Conservation (phyloP, 2,329 filamentous ascomycete species). For the Fusarium papillatum region DNA sequence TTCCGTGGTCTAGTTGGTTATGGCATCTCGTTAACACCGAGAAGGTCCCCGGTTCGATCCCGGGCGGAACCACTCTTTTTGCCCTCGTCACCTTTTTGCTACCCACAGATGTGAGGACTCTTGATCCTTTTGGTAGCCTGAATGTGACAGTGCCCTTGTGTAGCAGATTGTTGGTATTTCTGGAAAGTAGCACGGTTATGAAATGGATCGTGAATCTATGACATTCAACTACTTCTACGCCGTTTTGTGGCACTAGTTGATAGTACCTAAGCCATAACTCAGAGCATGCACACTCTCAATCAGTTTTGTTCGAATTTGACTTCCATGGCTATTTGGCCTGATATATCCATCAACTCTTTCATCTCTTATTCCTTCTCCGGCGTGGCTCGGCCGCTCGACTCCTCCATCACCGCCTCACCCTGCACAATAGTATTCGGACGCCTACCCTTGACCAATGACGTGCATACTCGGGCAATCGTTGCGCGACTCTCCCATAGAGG, state of each 20-base stretch:
- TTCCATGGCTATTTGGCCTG: neutral
- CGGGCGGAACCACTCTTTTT: conserved; percentile 39
- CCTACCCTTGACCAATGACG: conserved; percentile 24
- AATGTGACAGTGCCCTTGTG: neutral
- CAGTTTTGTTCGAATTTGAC: neutral
- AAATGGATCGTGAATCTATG: neutral
- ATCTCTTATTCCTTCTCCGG: conserved; percentile 15
- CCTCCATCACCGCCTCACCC: conserved; percentile 12
- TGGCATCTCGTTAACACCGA: conserved; percentile 42
- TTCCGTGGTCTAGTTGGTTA: conserved; percentile 44
- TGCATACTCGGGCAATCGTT: conserved; percentile 54
- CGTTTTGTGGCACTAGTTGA: neutral
- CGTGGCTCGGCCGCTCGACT: conserved; percentile 15
- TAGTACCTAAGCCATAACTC: neutral
- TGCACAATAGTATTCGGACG: conserved; percentile 23
- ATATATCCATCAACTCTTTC: neutral
- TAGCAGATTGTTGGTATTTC: neutral
- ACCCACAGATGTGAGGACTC: neutral
- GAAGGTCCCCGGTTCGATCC: conserved; percentile 41
- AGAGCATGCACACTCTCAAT: neutral
- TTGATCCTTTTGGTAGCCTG: neutral
- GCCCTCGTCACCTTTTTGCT: neutral
- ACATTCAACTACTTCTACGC: neutral
- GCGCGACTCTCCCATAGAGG: conserved; percentile 83
- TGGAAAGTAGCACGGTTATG: neutral